Conservation (phyloP, 768 basidiomycete species). For the Sarcodon aspratus region DNA sequence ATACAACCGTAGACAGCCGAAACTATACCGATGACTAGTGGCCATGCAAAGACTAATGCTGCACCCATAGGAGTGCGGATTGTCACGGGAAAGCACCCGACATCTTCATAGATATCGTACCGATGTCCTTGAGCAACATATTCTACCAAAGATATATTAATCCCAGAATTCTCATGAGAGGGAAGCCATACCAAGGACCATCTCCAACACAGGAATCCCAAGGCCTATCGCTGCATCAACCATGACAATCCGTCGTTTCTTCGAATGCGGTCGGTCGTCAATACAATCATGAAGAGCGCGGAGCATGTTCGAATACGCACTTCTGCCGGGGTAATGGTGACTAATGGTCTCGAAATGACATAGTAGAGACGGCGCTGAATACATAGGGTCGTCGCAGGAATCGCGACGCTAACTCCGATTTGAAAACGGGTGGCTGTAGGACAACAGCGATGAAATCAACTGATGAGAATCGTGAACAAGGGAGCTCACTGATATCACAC, state of each 20-base stretch:
- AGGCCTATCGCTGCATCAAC: slow-evolving; percentile 8
- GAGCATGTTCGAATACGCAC: slow-evolving; percentile 7
- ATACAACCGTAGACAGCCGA: slow-evolving; percentile 25
- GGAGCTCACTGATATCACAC: slow-evolving; percentile 64
- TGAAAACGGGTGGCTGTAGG: slow-evolving; percentile 10
- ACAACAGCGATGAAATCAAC: slow-evolving; percentile 2
- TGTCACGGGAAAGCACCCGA: slow-evolving; percentile 33
- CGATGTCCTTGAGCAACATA: slow-evolving; percentile 19
- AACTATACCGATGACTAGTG: slow-evolving; percentile 28
- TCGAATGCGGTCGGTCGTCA: too few relatives aligned
- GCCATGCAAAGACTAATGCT: slow-evolving; percentile 22
- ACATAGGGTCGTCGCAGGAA: slow-evolving; percentile 27
- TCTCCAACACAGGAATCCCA: slow-evolving; percentile 8
- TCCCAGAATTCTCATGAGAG: background rate
- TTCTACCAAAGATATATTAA: slow-evolving; percentile 5
- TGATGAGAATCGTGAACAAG: too few relatives aligned
- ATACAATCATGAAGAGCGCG: too few relatives aligned
- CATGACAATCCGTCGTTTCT: slow-evolving; percentile 34
- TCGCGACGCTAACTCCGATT: slow-evolving; percentile 9
- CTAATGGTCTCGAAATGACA: slow-evolving; percentile 39
- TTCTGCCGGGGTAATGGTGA: slow-evolving; percentile 37
- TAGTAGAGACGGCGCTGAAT: slow-evolving; percentile 48
- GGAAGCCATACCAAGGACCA: slow-evolving; percentile 9
- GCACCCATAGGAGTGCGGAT: slow-evolving; percentile 25
- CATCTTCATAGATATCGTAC: slow-evolving; percentile 34